These are phyloP conservation scores for Eutrema japonicum DNA, from an alignment of 345 rosid species.

Conservation along the genomic window DNA sequence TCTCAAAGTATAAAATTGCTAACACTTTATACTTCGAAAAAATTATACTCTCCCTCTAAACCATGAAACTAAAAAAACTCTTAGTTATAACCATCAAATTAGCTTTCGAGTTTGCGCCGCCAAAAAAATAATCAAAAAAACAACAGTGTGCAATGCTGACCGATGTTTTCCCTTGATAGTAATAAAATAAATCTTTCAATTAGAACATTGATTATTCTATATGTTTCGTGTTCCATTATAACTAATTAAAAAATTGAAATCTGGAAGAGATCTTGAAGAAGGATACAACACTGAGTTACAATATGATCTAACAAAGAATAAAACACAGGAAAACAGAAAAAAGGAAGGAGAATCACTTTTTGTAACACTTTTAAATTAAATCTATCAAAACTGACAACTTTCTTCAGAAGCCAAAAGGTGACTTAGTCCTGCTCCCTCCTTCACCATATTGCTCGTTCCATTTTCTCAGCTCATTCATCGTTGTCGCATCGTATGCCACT, in stretches of 20 bases:
- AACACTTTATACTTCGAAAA: no score
- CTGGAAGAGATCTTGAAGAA: not conserved
- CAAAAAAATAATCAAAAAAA: no score
- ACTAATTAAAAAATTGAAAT: not conserved
- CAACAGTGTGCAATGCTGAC: not conserved
- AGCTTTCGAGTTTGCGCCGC: no score
- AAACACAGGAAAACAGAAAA: not conserved
- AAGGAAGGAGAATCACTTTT: not conserved
- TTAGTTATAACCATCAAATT: no score
- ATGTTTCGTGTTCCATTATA: constrained; percentile 2
- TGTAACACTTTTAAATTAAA: not conserved
- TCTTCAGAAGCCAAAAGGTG: constrained; percentile 78
- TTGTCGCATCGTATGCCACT: constrained; percentile 78
- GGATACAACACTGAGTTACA: constrained; percentile 19
- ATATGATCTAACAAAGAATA: constrained; percentile 20
- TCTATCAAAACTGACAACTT: constrained; percentile 20
- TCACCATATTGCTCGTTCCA: constrained; percentile 99
- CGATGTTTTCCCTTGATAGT: not conserved
- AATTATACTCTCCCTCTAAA: no score
- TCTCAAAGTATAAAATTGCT: no score
- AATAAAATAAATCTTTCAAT: not conserved
- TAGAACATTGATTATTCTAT: not conserved
- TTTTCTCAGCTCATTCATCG: constrained; percentile 95
- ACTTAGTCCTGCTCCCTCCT: constrained; percentile 83
- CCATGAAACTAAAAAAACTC: no score